These are phyloP conservation scores for Hymenoscyphus linearis DNA, from an alignment of 2,329 filamentous ascomycete genomes.

Conservation along the genomic window DNA sequence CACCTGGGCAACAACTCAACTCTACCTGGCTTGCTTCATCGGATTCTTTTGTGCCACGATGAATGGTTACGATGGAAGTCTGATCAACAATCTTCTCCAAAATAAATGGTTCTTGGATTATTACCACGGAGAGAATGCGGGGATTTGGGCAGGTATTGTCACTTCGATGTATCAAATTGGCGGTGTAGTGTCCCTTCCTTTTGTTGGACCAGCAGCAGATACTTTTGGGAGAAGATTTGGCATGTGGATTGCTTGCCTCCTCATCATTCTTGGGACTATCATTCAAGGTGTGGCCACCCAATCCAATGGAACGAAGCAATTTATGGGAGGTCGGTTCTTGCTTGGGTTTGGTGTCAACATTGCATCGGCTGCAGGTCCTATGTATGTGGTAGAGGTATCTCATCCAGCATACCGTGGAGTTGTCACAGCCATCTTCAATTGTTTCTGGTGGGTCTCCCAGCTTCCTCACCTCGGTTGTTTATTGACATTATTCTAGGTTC, in stretches of 20 bases:
- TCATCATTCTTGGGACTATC: conserved; percentile 42
- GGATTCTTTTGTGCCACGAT: conserved; percentile 47
- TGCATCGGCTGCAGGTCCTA: conserved; percentile 41
- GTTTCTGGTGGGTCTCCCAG: conserved; percentile 22
- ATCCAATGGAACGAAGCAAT: conserved; percentile 34
- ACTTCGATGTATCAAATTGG: conserved; percentile 49
- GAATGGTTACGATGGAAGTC: conserved; percentile 48
- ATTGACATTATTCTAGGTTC: conserved; percentile 34
- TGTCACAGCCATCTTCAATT: conserved; percentile 33
- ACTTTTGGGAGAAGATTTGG: conserved; percentile 42
- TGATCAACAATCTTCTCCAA: conserved; percentile 45
- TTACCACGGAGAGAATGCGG: conserved; percentile 38
- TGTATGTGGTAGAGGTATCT: conserved; percentile 43
- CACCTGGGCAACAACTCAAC: conserved; percentile 35
- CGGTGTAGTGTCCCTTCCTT: conserved; percentile 41
- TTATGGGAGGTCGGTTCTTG: conserved; percentile 54
- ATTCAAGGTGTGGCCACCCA: conserved; percentile 39
- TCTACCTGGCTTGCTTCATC: conserved; percentile 42
- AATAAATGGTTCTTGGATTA: conserved; percentile 38
- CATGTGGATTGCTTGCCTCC: conserved; percentile 41
- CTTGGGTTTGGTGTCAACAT: conserved; percentile 52
- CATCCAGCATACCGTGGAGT: conserved; percentile 43
- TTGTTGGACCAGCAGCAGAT: conserved; percentile 43
- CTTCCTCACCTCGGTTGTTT: conserved; percentile 28
- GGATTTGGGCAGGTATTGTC: conserved; percentile 45